These are phyloP conservation scores for Akanthomyces dipterigenus DNA, from an alignment of 2,329 filamentous ascomycete species.

Conservation along the genomic window DNA sequence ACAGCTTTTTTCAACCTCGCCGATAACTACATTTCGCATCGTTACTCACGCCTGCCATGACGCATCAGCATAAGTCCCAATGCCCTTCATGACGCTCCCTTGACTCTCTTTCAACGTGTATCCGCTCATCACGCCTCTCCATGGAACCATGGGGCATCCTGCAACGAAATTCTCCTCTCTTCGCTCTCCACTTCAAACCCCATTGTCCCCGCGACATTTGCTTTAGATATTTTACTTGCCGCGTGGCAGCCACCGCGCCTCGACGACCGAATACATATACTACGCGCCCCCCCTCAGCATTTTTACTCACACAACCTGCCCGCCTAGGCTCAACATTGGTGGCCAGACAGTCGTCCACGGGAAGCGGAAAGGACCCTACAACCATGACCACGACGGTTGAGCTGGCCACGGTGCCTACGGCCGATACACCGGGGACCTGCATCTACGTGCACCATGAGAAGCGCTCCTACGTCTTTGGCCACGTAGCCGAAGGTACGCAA, in stretches of 20 bases:
- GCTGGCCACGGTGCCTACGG: conserved; percentile 74
- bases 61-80: not conserved
- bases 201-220: not conserved
- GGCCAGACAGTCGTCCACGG: not conserved
- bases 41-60: not conserved
- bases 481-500: conserved; percentile 77
- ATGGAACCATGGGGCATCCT: conserved; percentile 9
- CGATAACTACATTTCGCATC: not conserved
- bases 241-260: not conserved
- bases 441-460: conserved; percentile 74
- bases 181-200: not conserved
- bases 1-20: conserved; percentile 2
- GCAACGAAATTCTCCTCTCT: not conserved
- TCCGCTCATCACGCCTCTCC: not conserved
- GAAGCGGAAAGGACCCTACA: conserved; percentile 16
- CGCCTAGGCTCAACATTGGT: not conserved
- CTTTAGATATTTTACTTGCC: not conserved
- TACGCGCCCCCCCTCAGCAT: not conserved
- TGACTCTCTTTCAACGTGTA: not conserved
- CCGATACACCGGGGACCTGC: conserved; percentile 76
- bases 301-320: not conserved
- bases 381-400: conserved; percentile 70
- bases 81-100: not conserved
- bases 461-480: conserved; percentile 79
- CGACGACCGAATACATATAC: not conserved